Evolutionary conservation across 192 early-diverging fungal species (phyloP).

Genomic region (Backusella mclennaniae): DNA sequence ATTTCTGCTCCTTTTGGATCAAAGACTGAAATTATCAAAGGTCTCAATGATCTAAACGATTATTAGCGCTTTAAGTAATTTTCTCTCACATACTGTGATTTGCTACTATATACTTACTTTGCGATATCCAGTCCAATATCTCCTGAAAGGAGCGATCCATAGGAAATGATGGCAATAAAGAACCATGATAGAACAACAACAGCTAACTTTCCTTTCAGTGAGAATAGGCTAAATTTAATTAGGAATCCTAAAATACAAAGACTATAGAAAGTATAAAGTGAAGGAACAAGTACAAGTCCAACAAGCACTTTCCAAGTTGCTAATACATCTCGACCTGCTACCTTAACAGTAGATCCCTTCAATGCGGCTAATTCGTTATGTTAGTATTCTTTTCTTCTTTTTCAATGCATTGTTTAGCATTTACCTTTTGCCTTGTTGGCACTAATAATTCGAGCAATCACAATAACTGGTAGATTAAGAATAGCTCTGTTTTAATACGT

Average conservation of each 20-base stretch:
- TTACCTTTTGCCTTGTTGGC: conserved; percentile 52
- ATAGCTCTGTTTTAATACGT: conserved; percentile 38
- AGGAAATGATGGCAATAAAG: conserved; percentile 47
- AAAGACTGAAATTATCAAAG: conserved; percentile 74
- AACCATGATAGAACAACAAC: conserved; percentile 8
- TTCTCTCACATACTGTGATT: not conserved
- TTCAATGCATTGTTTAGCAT: not conserved
- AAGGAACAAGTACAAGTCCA: conserved; percentile 70
- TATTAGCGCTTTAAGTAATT: not conserved
- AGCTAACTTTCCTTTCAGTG: conserved; percentile 30
- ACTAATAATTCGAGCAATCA: conserved; percentile 54
- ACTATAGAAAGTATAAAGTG: conserved; percentile 69
- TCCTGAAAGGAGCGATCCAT: conserved; percentile 68
- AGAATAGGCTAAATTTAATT: conserved; percentile 19
- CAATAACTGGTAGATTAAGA: conserved; percentile 52
- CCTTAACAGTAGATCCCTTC: conserved; percentile 87
- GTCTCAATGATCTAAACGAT: conserved; percentile 65
- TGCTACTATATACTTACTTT: conserved; percentile 36
- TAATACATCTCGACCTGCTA: conserved; percentile 91
- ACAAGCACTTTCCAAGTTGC: conserved; percentile 95
- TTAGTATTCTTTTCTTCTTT: not conserved
- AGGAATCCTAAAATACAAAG: conserved; percentile 52
- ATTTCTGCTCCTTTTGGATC: conserved; percentile 55
- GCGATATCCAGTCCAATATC: conserved; percentile 75
- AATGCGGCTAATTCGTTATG: conserved; percentile 62